phyloP scores from a whole-genome alignment of 257 asterid species.

The Ajuga chamaepitys region DNA sequence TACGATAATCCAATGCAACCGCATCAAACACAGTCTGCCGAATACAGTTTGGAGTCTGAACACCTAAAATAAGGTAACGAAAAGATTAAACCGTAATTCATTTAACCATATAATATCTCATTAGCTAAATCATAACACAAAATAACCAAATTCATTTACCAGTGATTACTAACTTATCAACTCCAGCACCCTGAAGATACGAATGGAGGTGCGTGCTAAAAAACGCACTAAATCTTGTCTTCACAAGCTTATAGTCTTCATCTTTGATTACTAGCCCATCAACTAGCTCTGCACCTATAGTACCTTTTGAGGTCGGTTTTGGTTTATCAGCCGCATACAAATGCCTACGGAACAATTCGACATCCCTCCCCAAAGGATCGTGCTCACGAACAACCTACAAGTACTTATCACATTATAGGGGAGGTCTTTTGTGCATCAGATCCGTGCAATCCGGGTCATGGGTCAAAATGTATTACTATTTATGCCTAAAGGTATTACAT shows the following conservation, averaged over 20 bases:
- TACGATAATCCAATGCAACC: conserved; percentile 60
- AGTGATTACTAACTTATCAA: conserved; percentile 41
- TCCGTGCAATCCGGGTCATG: too few species aligned
- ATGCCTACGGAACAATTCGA: conserved; percentile 64
- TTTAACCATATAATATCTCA: neutral
- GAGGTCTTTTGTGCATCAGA: too few species aligned
- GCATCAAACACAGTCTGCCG: conserved; percentile 88
- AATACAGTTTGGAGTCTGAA: conserved; percentile 91
- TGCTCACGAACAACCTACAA: conserved; percentile 87
- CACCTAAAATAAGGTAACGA: conserved; percentile 37
- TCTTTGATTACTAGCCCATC: conserved; percentile 69
- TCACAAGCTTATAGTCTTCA: conserved; percentile 80
- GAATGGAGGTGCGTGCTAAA: conserved; percentile 76
- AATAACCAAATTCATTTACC: conserved; percentile 28
- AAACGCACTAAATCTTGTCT: conserved; percentile 87
- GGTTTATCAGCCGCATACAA: conserved; percentile 49
- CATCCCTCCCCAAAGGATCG: conserved; percentile 79
- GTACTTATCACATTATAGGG: neutral
- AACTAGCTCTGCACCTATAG: conserved; percentile 73
- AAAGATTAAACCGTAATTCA: neutral
- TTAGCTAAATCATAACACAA: neutral
- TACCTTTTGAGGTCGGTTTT: conserved; percentile 65
- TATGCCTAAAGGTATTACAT: too few species aligned
- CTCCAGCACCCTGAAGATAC: conserved; percentile 61
- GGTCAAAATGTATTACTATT: too few species aligned